phyloP scores from a whole-genome alignment of 2,329 filamentous ascomycete species.

The Aspergillus ruber region DNA sequence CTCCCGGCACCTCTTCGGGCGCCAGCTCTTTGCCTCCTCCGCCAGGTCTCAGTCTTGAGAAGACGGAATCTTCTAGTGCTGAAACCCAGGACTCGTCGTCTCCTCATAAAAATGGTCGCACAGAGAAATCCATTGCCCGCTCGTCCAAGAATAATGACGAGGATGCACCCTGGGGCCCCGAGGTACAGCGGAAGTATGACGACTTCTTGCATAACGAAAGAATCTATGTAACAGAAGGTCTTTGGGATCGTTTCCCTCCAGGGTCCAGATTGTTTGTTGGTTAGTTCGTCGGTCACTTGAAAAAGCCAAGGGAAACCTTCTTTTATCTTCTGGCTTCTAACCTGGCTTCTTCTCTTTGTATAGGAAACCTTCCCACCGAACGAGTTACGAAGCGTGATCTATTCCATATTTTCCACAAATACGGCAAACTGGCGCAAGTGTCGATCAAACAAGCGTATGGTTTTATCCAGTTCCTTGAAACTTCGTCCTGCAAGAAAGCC shows the following conservation, averaged over 20 bases:
- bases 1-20: slow-evolving; percentile 30
- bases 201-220: slow-evolving; percentile 46
- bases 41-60: slow-evolving; percentile 36
- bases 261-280: slow-evolving; percentile 47
- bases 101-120: slow-evolving; percentile 17
- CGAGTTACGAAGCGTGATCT: slow-evolving; percentile 90
- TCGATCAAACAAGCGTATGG: slow-evolving; percentile 96
- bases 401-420: slow-evolving; percentile 81
- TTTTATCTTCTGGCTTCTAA: slow-evolving; percentile 2
- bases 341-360: slow-evolving; percentile 7
- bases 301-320: not conserved
- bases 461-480: slow-evolving; percentile 86
- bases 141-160: slow-evolving; percentile 24
- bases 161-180: slow-evolving; percentile 44
- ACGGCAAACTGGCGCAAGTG: slow-evolving; percentile 84
- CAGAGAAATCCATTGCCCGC: slow-evolving; percentile 20
- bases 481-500: slow-evolving; percentile 66
- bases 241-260: slow-evolving; percentile 46
- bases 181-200: slow-evolving; percentile 45
- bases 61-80: slow-evolving; percentile 15
- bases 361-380: slow-evolving; percentile 87
- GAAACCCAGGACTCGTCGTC: slow-evolving; percentile 18
- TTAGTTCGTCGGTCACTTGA: slow-evolving; percentile 18
- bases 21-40: slow-evolving; percentile 34
- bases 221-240: slow-evolving; percentile 46